Base-by-base conservation (phyloP, 768 basidiomycete genomes). In the Tricholoma sp. region DNA sequence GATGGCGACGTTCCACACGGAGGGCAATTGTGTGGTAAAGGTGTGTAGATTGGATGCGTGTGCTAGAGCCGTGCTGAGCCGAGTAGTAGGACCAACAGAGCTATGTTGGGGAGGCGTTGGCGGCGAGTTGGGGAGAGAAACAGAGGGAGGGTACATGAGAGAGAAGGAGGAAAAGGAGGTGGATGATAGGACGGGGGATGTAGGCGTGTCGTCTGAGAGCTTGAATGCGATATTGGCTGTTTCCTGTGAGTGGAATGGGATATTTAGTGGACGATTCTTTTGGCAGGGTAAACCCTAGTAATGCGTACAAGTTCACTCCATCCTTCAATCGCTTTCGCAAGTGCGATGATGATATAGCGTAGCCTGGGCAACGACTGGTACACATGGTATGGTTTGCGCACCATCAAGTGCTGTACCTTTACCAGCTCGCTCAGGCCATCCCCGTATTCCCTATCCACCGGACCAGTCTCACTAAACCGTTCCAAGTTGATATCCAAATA, bases 1-100 rank as follows among this genome's bases (percentile, higher is more conserved):
- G 56, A 85, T 74, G 12, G 79, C 63, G 45, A 76, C 71, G 67
- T 81, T 83, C 85, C 85, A 86, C 0, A 84, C 71, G 4, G 78
- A 74, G 1, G 85, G 85, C 5, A 85, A 71, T 46, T 79, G 74
- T 0, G 85, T 81, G 56, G 75, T 71, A 53, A 87, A 74, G 2
- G 72, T 75, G 60, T 75, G 79, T 5, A 88, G 71, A 10, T 69
- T 62, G 0, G 69, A 74, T 0, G 76, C 71, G 9, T 75, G 67
- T 18, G 81, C 76, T 7, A 79, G 66, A 0, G 73, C 67, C 10
- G 62, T 58, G 18, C 74, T 71, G 41, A 71, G 67, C 7, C 61
- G 58, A 64, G 76, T 64, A 7, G 73, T 67, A 1, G 77, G 72
- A 5, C 73, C 71, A 50, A 34, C 2, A 27, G 34, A 27, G 31